Percentiles rank a stretch among this genome's conserved stretches.
Evolutionary conservation across 495 filamentous ascomycete genomes (phyloP).

Genomic region (Umbilicaria muhlenbergii): DNA sequence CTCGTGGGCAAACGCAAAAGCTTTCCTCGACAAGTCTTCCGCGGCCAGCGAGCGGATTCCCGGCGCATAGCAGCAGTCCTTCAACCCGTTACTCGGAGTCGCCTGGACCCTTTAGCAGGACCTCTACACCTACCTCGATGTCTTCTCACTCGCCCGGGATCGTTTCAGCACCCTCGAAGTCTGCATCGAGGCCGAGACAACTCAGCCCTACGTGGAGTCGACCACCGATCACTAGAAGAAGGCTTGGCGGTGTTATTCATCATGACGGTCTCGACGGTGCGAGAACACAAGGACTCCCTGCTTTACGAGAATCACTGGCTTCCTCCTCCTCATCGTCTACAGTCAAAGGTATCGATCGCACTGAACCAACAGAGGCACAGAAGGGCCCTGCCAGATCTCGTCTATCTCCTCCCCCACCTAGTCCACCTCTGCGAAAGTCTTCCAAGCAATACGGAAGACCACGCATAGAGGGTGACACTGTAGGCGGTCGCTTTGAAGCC

Average conservation of each 20-base stretch:
- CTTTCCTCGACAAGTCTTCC: conserved; percentile 23
- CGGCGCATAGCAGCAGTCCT: conserved; percentile 61
- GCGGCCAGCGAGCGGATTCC: conserved; percentile 48
- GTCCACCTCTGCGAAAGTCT: conserved; percentile 46
- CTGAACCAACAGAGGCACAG: conserved; percentile 14
- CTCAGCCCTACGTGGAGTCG: conserved; percentile 48
- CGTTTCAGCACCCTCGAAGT: conserved; percentile 38
- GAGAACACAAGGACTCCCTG: conserved; percentile 41
- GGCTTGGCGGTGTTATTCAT: conserved; percentile 34
- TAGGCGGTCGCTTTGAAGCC: background rate
- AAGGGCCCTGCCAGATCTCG: conserved; percentile 28
- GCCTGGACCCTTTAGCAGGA: conserved; percentile 76
- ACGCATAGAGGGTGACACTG: conserved; percentile 8
- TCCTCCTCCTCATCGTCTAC: conserved; percentile 47
- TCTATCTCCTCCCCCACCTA: conserved; percentile 36
- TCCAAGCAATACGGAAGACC: conserved; percentile 35
- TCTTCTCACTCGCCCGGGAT: conserved; percentile 90
- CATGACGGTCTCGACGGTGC: conserved; percentile 30
- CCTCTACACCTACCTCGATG: conserved; percentile 88
- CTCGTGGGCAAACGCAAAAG: conserved; percentile 2
- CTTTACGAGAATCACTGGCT: conserved; percentile 45
- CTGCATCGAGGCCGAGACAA: conserved; percentile 40
- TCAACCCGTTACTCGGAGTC: conserved; percentile 93
- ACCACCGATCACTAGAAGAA: conserved; percentile 50
- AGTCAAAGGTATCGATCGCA: conserved; percentile 23